phyloP scores from a whole-genome alignment of 495 filamentous ascomycete species.

The Talaromyces wortmannii region DNA sequence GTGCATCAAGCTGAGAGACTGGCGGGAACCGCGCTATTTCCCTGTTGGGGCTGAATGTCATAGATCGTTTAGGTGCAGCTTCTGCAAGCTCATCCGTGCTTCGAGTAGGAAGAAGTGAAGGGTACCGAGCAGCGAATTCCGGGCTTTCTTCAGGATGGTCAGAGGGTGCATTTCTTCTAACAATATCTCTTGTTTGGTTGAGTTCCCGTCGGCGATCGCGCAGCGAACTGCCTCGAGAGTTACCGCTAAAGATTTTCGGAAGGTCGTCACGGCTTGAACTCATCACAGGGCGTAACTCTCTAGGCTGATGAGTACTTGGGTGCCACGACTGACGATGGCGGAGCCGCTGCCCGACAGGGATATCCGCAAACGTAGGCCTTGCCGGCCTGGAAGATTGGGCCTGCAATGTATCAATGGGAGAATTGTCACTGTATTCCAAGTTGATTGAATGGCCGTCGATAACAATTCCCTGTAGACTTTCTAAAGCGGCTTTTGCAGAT shows the following conservation, averaged over 20 bases:
- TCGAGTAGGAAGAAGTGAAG: slow-evolving; percentile 17
- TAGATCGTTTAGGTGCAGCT: slow-evolving; percentile 7
- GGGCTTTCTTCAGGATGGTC: slow-evolving; percentile 5
- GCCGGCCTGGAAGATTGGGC: not conserved
- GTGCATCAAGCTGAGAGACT: slow-evolving; percentile 37
- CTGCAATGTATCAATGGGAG: slow-evolving; percentile 15
- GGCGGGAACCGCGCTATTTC: slow-evolving; percentile 34
- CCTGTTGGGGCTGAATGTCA: slow-evolving; percentile 13
- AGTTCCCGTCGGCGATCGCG: not conserved
- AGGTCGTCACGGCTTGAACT: not conserved
- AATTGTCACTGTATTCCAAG: slow-evolving; percentile 67
- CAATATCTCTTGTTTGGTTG: not conserved
- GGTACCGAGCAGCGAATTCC: slow-evolving; percentile 20
- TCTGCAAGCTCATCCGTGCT: not conserved
- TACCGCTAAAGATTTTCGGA: slow-evolving; percentile 1
- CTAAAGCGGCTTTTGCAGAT: slow-evolving; percentile 70
- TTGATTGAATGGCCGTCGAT: slow-evolving; percentile 79
- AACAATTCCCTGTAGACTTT: slow-evolving; percentile 63
- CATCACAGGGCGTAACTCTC: not conserved
- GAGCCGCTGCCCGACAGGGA: not conserved
- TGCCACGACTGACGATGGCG: slow-evolving; percentile 2
- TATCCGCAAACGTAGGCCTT: not conserved
- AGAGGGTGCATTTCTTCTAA: not conserved
- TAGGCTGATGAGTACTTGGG: not conserved
- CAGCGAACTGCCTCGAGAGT: not conserved